phyloP scores from a whole-genome alignment of 2,329 filamentous ascomycete species.

The Calycina herbarum region DNA sequence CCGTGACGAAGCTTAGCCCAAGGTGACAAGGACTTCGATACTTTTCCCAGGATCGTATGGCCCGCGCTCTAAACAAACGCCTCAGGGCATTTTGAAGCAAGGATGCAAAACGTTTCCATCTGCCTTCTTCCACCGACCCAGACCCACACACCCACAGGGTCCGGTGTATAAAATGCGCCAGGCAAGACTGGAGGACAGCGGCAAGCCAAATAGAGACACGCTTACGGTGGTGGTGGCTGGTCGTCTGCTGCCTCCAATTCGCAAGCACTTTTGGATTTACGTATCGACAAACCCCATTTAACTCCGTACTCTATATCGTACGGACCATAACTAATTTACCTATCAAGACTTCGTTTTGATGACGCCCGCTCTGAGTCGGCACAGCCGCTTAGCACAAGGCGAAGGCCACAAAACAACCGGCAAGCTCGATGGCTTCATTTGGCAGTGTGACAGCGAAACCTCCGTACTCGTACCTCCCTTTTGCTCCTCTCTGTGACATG shows the following conservation, averaged over 20 bases:
- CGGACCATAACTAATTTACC: not conserved
- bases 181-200: not conserved
- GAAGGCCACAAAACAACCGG: slow-evolving; percentile 4
- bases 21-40: slow-evolving; percentile 2
- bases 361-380: not conserved
- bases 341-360: not conserved
- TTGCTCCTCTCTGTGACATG: slow-evolving; percentile 1
- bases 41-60: slow-evolving; percentile 25
- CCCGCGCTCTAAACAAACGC: slow-evolving; percentile 28
- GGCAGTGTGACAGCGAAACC: slow-evolving; percentile 2
- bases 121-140: slow-evolving; percentile 12
- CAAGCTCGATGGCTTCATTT: slow-evolving; percentile 4
- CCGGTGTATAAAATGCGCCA: slow-evolving; percentile 17
- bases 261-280: not conserved
- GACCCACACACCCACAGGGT: slow-evolving; percentile 13
- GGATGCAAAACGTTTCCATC: slow-evolving; percentile 32
- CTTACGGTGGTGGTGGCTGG: not conserved
- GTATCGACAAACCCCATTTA: not conserved
- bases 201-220: not conserved
- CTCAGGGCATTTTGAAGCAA: slow-evolving; percentile 18
- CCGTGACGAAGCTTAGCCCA: slow-evolving; percentile 11
- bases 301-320: not conserved
- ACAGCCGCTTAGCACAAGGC: slow-evolving; percentile 16
- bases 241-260: not conserved
- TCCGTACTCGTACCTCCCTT: slow-evolving; percentile 4